Conservation (phyloP, 148 eudicot genomes). For the Camellia sinensis region DNA sequence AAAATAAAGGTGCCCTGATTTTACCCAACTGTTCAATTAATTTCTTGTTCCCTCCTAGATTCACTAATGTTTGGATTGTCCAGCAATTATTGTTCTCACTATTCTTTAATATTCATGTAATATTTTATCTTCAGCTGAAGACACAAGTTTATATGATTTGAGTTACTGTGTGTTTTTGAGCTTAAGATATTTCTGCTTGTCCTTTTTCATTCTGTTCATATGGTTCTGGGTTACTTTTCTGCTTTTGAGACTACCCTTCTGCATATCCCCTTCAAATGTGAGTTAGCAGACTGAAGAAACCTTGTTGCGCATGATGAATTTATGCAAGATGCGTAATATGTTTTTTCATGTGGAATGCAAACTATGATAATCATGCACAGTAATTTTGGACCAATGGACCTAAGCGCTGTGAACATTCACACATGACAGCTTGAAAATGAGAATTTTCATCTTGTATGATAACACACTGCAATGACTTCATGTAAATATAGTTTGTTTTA, state of each 20-base stretch:
- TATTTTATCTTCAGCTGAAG: neutral
- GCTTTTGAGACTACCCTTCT: slow-evolving; percentile 4
- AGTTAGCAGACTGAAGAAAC: neutral
- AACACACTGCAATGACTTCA: too few species aligned
- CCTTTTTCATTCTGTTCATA: neutral
- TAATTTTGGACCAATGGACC: neutral
- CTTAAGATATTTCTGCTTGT: neutral
- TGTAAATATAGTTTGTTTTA: too few species aligned
- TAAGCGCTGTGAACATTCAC: too few species aligned
- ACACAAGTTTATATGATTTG: neutral
- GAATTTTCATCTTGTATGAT: too few species aligned
- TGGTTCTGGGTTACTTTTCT: neutral
- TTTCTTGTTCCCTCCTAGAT: neutral
- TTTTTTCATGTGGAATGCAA: neutral
- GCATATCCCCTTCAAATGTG: neutral
- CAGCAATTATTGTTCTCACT: neutral
- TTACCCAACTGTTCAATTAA: neutral
- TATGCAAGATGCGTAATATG: slow-evolving; percentile 1
- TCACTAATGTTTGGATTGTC: neutral
- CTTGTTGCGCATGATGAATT: neutral
- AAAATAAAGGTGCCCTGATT: slow-evolving; percentile 70
- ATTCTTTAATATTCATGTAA: neutral
- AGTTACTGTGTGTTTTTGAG: neutral
- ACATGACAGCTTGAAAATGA: too few species aligned
- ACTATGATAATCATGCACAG: neutral